phyloP scores from a whole-genome alignment of 1,284 basidiomycete species.

The Coniophora puteana region DNA sequence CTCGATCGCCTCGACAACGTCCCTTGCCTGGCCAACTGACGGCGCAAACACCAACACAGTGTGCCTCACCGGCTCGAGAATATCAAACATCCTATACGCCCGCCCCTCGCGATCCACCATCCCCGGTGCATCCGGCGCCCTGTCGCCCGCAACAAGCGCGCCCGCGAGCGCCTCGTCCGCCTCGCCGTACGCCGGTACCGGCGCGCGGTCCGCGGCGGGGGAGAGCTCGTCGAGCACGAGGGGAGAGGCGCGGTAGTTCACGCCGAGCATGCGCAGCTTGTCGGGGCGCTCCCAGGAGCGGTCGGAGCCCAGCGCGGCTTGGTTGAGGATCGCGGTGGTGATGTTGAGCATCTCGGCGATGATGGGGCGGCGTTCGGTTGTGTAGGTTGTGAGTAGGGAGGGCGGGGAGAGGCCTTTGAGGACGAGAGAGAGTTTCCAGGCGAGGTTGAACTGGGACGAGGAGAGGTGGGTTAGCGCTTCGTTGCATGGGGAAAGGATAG shows the following conservation, averaged over 20 bases:
- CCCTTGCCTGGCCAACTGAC: background rate
- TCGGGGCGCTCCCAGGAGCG: conserved; percentile 8
- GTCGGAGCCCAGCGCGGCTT: background rate
- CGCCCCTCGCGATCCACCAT: conserved; percentile 6
- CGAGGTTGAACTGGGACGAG: conserved; percentile 33
- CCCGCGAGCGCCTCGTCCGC: conserved; percentile 4
- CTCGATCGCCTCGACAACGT: background rate
- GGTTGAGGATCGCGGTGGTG: conserved; percentile 12
- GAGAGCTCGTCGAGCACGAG: conserved; percentile 27
- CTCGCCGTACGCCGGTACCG: too few relatives aligned
- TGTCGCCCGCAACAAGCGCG: conserved; percentile 13
- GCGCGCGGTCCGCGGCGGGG: too few relatives aligned
- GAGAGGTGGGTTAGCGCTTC: too few relatives aligned
- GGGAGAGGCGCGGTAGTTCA: conserved; percentile 30
- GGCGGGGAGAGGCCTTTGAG: conserved; percentile 27
- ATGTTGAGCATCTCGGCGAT: conserved; percentile 33
- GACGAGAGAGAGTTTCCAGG: conserved; percentile 39
- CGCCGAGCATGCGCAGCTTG: conserved; percentile 26
- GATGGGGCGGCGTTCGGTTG: conserved; percentile 33
- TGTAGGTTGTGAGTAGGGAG: conserved; percentile 32
- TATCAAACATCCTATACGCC: too few relatives aligned
- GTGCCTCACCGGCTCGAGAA: too few relatives aligned
- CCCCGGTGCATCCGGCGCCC: conserved; percentile 17
- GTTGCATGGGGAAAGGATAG: background rate
- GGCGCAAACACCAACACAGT: conserved; percentile 11